Evolutionary conservation across 163 green algal species (phyloP), one percentile per base, ranked within the genome.

Genomic region (Chloromonas sp.): DNA sequence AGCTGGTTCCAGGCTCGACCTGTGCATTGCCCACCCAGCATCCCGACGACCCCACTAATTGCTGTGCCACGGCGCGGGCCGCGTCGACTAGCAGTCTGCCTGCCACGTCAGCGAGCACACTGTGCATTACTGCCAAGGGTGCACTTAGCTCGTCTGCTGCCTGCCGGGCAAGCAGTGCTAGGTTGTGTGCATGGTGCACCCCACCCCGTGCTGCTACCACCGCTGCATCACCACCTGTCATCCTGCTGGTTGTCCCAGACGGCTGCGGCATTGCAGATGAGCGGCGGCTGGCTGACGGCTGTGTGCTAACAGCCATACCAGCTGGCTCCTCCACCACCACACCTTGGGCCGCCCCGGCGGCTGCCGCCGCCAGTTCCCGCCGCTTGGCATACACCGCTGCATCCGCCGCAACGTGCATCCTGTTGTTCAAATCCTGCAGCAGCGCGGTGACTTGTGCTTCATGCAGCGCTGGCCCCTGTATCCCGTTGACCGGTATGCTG

Each of bases 81-180:
- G 87, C 89, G 74, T 93, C 79, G 60, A 90, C 79, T 85, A 92
- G 82, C 70, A 92, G 60, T 61, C 89, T 78, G 0, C 61, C 81
- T 1, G 66, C 81, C 66, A 84, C 36, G 60, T 91, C 90, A 2
- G 85, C 82, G 2, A 93, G 79, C 15, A 92, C 85, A 79, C 82
- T 83, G 78, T 93, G 89, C 86, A 91, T 90, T 0, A 89, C 82
- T 14, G 79, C 81, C 60, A 93, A 81, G 61, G 90, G 90, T 13
- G 82, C 71, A 0, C 79, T 82, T 3, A 82, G 70, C 79, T 92
- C 90, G 81, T 92, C 87, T 1, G 85, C 90, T 15, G 57, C 15
- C 61, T 84, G 85, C 59, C 71, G 14, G 0, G 86, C 78, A 0
- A 88, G 61, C n/a, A 87, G 77, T 0, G 82, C 87, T 62, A 87